Evolutionary conservation across 345 rosid species (phyloP).

Genomic region (Chamaenerion angustifolium): DNA sequence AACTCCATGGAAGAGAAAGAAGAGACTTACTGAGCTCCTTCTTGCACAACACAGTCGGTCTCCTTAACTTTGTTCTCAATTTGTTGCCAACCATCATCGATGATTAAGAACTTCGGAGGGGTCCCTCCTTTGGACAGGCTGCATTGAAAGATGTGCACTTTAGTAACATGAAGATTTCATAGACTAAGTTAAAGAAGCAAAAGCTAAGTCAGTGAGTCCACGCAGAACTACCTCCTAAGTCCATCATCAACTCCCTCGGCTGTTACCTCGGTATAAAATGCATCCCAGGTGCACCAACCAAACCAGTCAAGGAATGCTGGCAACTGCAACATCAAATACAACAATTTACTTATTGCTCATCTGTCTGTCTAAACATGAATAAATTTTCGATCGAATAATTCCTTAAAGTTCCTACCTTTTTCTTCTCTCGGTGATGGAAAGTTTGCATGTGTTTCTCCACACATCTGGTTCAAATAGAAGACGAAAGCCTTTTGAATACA

Average conservation of each 20-base stretch:
- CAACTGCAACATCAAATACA: slow-evolving; percentile 22
- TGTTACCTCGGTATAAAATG: slow-evolving; percentile 91
- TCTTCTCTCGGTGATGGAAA: slow-evolving; percentile 74
- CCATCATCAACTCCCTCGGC: slow-evolving; percentile 94
- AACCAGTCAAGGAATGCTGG: slow-evolving; percentile 92
- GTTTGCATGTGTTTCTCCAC: slow-evolving; percentile 83
- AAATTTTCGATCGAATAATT: neutral
- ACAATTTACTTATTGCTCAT: neutral
- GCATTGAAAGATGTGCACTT: slow-evolving; percentile 21
- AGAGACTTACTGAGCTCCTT: slow-evolving; percentile 92
- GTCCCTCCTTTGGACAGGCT: slow-evolving; percentile 84
- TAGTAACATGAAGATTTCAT: slow-evolving; percentile 4
- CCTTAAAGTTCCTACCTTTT: slow-evolving; percentile 34
- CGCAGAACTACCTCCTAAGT: slow-evolving; percentile 55
- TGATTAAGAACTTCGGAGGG: slow-evolving; percentile 84
- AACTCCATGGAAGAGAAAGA: slow-evolving; percentile 1
- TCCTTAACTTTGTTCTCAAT: slow-evolving; percentile 67
- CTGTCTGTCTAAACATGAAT: neutral
- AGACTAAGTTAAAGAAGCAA: neutral
- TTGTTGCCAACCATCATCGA: slow-evolving; percentile 99
- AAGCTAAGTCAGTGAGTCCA: slow-evolving; percentile 1
- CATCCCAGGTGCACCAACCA: slow-evolving; percentile 99
- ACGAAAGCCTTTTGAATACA: neutral
- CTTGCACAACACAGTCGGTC: slow-evolving; percentile 46
- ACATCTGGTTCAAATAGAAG: slow-evolving; percentile 33